A percentile compares a stretch with the other conserved stretches of the same genome.
These are phyloP conservation scores for Fusarium verrucosum DNA, from an alignment of 2,329 filamentous ascomycete species.

Conservation along the genomic window DNA sequence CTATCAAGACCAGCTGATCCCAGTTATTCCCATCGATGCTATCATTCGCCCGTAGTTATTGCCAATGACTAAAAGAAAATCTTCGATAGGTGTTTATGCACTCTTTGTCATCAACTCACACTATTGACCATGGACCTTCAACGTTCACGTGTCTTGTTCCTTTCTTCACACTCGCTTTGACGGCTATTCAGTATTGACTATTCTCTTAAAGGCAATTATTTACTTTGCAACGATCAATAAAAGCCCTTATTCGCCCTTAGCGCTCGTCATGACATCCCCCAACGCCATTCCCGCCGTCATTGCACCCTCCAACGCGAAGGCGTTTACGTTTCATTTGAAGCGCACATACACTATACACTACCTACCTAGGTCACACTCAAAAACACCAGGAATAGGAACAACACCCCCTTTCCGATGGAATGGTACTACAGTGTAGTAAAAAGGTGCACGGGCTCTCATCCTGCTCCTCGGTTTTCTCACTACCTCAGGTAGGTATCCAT, in stretches of 20 bases:
- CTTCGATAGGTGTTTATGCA: too few species aligned
- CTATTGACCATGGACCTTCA: background rate
- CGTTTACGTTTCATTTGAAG: slow-evolving; percentile 25
- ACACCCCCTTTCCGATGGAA: slow-evolving; percentile 29
- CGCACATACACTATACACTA: background rate
- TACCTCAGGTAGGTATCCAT: too few species aligned
- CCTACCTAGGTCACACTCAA: too few species aligned
- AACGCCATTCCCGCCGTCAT: slow-evolving; percentile 29
- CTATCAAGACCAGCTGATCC: background rate
- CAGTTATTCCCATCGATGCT: background rate
- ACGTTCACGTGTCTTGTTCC: background rate
- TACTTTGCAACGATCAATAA: too few species aligned
- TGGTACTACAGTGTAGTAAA: slow-evolving; percentile 29
- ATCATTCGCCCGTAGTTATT: background rate
- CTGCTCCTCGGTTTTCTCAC: background rate
- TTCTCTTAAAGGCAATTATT: background rate
- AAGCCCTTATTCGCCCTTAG: background rate
- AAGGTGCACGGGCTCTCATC: background rate
- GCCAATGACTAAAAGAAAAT: too few species aligned
- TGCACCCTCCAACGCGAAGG: slow-evolving; percentile 13
- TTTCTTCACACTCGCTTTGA: background rate
- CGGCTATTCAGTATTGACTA: background rate
- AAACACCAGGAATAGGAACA: background rate
- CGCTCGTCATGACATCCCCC: background rate
- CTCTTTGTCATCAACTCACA: too few species aligned